Conservation (phyloP, 2,329 filamentous ascomycete species). For the Epichloe baconii region DNA sequence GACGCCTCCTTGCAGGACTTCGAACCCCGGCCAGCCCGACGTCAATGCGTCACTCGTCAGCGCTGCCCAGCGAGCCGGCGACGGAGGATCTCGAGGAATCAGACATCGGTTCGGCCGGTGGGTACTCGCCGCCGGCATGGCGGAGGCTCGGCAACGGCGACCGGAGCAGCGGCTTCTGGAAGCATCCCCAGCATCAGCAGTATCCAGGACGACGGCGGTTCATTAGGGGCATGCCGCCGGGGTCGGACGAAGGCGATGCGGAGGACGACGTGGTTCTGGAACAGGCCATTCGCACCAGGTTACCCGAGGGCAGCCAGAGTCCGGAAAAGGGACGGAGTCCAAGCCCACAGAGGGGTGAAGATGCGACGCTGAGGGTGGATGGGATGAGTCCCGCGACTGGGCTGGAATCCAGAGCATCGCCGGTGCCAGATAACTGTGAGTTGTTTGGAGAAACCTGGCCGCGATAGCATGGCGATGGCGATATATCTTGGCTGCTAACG, state of each 20-base stretch:
- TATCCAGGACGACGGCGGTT: slow-evolving; percentile 1
- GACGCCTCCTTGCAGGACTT: slow-evolving; percentile 43
- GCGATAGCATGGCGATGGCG: too few species aligned
- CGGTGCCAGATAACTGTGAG: slow-evolving; percentile 37
- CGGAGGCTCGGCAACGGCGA: slow-evolving; percentile 46
- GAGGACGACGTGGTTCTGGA: slow-evolving; percentile 31
- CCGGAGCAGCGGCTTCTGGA: slow-evolving; percentile 48
- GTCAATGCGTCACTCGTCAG: slow-evolving; percentile 19
- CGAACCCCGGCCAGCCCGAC: slow-evolving; percentile 32
- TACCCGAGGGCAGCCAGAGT: slow-evolving; percentile 42
- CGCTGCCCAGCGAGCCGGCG: slow-evolving; percentile 21
- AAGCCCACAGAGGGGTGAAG: slow-evolving; percentile 33
- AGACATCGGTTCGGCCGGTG: slow-evolving; percentile 37
- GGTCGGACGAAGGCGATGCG: slow-evolving; percentile 17
- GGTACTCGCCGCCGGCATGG: slow-evolving; percentile 49
- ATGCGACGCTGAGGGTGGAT: slow-evolving; percentile 25
- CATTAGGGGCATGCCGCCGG: slow-evolving; percentile 8
- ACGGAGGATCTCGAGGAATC: slow-evolving; percentile 29
- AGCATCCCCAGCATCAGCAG: slow-evolving; percentile 4
- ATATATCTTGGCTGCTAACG: background rate
- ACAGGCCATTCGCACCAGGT: slow-evolving; percentile 38
- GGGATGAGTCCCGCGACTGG: slow-evolving; percentile 15
- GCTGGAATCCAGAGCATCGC: slow-evolving; percentile 12
- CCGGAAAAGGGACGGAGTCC: slow-evolving; percentile 36
- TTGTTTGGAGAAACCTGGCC: background rate